Evolutionary conservation across 106 monocot genomes (phyloP).

Genomic region (Narthecium ossifragum): DNA sequence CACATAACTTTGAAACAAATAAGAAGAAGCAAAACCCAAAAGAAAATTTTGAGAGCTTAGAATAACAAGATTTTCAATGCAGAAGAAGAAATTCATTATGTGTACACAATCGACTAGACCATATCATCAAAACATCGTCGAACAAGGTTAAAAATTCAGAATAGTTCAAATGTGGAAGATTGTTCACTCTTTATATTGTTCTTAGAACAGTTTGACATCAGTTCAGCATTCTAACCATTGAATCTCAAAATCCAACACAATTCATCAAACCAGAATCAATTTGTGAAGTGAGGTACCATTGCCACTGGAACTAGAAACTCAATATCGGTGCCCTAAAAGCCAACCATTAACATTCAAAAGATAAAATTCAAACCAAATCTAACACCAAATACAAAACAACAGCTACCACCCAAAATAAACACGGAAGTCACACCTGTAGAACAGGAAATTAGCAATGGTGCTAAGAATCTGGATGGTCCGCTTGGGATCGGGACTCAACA

Average conservation of each 20-base stretch:
- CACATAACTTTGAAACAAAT: background rate
- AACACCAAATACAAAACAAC: too few relatives aligned
- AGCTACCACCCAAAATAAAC: background rate
- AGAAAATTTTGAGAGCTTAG: background rate
- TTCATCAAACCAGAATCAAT: background rate
- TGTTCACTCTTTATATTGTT: too few relatives aligned
- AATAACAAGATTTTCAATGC: too few relatives aligned
- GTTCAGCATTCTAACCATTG: too few relatives aligned
- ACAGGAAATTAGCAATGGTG: constrained; percentile 55
- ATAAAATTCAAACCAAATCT: background rate
- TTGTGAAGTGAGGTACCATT: background rate
- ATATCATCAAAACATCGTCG: background rate
- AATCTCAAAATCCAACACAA: too few relatives aligned
- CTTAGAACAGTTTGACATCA: too few relatives aligned
- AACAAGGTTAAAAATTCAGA: background rate
- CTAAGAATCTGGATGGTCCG: constrained; percentile 50
- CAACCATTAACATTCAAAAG: background rate
- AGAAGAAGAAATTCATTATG: too few relatives aligned
- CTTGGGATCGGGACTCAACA: constrained; percentile 40
- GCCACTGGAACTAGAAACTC: background rate
- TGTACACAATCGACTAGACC: background rate
- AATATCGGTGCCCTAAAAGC: background rate
- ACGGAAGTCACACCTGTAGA: constrained; percentile 33
- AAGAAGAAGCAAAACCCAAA: background rate
- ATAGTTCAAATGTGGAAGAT: background rate